These are phyloP conservation scores for Oxyria digyna DNA, from an alignment of 148 eudicot genomes.

Conservation along the genomic window DNA sequence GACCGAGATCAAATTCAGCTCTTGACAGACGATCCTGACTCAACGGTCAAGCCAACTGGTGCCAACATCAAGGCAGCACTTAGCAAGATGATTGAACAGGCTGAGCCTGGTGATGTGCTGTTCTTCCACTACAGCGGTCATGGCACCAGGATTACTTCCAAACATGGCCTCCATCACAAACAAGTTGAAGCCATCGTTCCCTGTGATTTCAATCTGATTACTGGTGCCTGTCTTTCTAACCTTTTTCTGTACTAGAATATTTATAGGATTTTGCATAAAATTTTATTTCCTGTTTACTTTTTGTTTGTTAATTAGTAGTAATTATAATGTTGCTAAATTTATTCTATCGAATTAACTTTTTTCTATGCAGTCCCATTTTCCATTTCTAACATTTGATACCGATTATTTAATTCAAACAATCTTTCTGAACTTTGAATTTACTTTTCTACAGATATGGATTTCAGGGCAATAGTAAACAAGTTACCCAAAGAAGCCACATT, in stretches of 20 bases:
- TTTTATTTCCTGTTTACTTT: too few species aligned
- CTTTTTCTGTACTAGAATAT: too few species aligned
- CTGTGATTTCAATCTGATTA: slow-evolving; percentile 34
- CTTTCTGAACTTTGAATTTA: too few species aligned
- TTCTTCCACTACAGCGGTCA: slow-evolving; percentile 40
- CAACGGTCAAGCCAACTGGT: slow-evolving; percentile 24
- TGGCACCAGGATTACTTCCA: slow-evolving; percentile 26
- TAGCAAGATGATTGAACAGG: slow-evolving; percentile 22
- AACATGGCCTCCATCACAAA: slow-evolving; percentile 14
- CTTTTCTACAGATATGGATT: slow-evolving; percentile 60
- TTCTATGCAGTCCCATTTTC: too few species aligned
- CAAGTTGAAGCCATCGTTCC: slow-evolving; percentile 38
- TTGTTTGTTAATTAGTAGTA: too few species aligned
- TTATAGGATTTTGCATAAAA: too few species aligned
- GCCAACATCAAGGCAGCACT: slow-evolving; percentile 27
- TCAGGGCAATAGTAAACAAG: slow-evolving; percentile 34
- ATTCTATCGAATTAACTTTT: too few species aligned
- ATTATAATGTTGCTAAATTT: too few species aligned
- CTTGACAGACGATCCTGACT: slow-evolving; percentile 30
- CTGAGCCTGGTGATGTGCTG: slow-evolving; percentile 30
- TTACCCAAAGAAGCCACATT: slow-evolving; percentile 41
- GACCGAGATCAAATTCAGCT: slow-evolving; percentile 22
- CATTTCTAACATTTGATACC: too few species aligned
- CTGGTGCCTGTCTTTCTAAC: slow-evolving; percentile 18
- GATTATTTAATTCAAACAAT: too few species aligned